Percentiles rank a stretch among this genome's conserved stretches.
Evolutionary conservation across 2,329 filamentous ascomycete species (phyloP).

Genomic region (Talaromyces atroroseus): DNA sequence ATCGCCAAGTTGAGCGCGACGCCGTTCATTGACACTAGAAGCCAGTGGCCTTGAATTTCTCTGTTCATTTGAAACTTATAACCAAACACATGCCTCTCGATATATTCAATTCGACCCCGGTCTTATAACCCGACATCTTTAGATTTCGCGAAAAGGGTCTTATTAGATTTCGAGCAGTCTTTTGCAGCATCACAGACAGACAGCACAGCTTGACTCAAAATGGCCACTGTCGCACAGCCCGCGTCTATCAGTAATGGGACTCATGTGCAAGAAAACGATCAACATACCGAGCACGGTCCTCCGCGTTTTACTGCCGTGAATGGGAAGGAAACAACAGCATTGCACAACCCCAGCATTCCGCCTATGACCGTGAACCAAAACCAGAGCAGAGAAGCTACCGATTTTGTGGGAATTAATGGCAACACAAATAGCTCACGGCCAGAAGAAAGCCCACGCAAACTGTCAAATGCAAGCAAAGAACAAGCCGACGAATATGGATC

Average conservation of each 20-base stretch:
- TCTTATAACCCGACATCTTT: not conserved
- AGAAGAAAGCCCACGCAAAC: conserved; percentile 48
- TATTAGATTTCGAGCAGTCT: not conserved
- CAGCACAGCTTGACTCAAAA: conserved; percentile 15
- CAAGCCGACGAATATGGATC: conserved; percentile 20
- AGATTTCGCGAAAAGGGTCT: not conserved
- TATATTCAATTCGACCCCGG: not conserved
- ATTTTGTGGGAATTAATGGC: conserved; percentile 17
- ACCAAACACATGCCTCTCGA: not conserved
- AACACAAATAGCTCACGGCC: conserved; percentile 18
- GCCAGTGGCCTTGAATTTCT: not conserved
- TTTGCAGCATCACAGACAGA: not conserved
- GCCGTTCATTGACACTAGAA: not conserved
- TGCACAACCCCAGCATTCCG: not conserved
- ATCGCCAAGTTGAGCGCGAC: not conserved
- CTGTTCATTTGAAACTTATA: not conserved
- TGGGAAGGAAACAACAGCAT: conserved; percentile 27
- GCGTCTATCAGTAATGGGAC: conserved; percentile 28
- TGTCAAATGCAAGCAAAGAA: conserved; percentile 31
- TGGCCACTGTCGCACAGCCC: conserved; percentile 31
- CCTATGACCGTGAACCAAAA: conserved; percentile 16
- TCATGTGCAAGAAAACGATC: conserved; percentile 30
- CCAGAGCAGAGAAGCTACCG: conserved; percentile 16
- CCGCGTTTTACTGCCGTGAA: conserved; percentile 45
- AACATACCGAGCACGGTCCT: conserved; percentile 37